Base-by-base conservation (phyloP, 805 yeast species). In the Pichia nanzhaoensis region DNA sequence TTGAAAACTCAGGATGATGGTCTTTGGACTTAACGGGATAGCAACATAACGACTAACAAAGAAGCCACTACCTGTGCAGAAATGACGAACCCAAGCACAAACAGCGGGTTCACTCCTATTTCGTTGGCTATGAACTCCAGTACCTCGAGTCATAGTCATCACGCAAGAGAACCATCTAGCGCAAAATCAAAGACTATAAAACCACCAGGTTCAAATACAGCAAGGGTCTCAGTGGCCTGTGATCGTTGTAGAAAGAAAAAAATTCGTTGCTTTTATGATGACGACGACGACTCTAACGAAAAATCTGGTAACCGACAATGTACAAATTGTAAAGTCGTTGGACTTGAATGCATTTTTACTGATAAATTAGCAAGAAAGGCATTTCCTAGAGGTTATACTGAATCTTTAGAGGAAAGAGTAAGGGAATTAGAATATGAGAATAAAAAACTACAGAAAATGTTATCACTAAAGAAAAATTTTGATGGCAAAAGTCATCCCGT, bases 371-470 rank as follows among this genome's bases (percentile, higher is more conserved):
- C 90, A 1, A 73, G 96, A 47, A 70, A 90, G 51, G 91, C 95
- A 0, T 89, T 82, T 56, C 96, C 96, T 0, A 73, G 95, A 59
- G 96, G 96, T 0, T 89, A 89, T 56, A 89, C 96, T 0, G 96
- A 89, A 64, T 81, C 89, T 2, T 63, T 89, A 44, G 97, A 89
- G 59, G 95, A 87, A 57, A 69, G 95, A 41, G 81, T 89, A n/a
- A 70, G 96, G 41, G 93, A 84, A 57, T 69, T 90, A 19, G 95
- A 88, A 60, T 76, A 82, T 3, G 95, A 88, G 56, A 87, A 86
- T 60, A 77, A 78, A 51, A 74, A 84, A 55, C 63, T 89, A 22
- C 70, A 75, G 30, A 84, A 85, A 9, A 58, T 83, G 39, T 57
- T 85, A 34, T 83, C 79, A 48, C 60, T 80, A 45, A 74, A 82